Evolutionary conservation across 345 rosid species (phyloP), one percentile per base, ranked within the genome.

Genomic region (Hypericum perforatum): DNA sequence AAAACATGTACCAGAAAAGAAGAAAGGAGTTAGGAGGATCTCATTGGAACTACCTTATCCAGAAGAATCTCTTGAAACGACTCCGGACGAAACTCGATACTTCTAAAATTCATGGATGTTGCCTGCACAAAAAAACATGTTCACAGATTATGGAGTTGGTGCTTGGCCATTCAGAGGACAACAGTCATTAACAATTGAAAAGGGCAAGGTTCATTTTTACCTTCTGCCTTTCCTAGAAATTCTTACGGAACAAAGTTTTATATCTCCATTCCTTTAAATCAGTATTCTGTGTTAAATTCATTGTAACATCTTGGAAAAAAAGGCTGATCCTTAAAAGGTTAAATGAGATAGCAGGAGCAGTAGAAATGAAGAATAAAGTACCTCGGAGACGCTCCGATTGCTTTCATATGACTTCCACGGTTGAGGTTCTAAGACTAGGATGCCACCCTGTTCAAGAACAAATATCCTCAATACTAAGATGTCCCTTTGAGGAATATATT

Each of bases 371-470:
- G 56, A 66, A 49, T 45, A 45, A 0, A 8, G 11, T 63, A 88
- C 98, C 96, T 88, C 82, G 2, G 98, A 80, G 43, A 76, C 97
- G 42, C 59, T 76, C 9, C 72, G 94, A 37, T 88, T 92, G 52
- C 71, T 81, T 74, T 78, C 86, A 74, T 92, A 92, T 53, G 98
- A 92, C 53, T 70, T 66, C 98, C 95, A 92, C 42, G 98, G 94
- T 70, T 92, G 98, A 71, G 97, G 95, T 75, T 92, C 97, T 85
- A 92, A 59, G 22, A 92, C 66, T 40, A 92, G 72, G 47, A 77
- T 63, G 53, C 98, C 98, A 70, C 98, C 98, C 97, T 92, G 78
- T 55, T 53, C 66, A 53, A 53, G 39, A 43, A 11, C 49, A 16
- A 41, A 54, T 15, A 32, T 11, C 9, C 41, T 4, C 50, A 13